Evolutionary conservation across 768 basidiomycete genomes (phyloP), one percentile per base, ranked within the genome.

Genomic region (Suillus discolor): DNA sequence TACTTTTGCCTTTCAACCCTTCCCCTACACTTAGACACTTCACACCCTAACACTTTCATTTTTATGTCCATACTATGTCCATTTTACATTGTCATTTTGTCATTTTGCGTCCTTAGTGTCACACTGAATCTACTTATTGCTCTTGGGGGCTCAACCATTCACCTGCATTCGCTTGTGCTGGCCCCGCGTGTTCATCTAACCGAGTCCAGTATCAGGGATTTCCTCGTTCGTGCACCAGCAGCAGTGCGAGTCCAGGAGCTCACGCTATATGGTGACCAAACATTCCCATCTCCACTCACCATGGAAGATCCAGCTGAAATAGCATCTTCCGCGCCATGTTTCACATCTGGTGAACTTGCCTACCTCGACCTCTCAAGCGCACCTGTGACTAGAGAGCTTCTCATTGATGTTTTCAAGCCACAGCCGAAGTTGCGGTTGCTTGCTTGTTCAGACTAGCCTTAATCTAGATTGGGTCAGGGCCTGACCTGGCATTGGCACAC

Each of bases 281-380:
- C 95, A 0, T 95, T 91, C 77, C 81, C 87, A 0, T 91, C 89
- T 20, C 88, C 92, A 2, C 81, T 97, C 39, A 82, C 85, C 9
- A 80, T 79, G 62, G 83, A 85, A 38, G 89, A 97, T 62, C 81
- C 98, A 16, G 68, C 73, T 20, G 82, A 87, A 28, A 87, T 98
- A 53, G 75, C 98, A 55, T 80, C 84, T 7, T 74, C 76, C n/a
- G 95, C 95, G 0, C 95, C 95, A 1, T 94, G 92, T 71, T 92
- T 99, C 80, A 75, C 79, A 12, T 85, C 81, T 59, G 92, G 93
- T 11, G 76, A 87, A 65, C 81, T 99, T 45, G 84, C 88, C 13
- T 97, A 96, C 77, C 85, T 99, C 68, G 97, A 99, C 75, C 77
- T 99, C 38, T 97, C 96, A 18, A 93, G 91, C 67, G 81, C 91